Percentiles rank a stretch among this genome's conserved stretches.
Conservation (phyloP, 768 basidiomycete genomes). For the Pulveroboletus sp. region DNA sequence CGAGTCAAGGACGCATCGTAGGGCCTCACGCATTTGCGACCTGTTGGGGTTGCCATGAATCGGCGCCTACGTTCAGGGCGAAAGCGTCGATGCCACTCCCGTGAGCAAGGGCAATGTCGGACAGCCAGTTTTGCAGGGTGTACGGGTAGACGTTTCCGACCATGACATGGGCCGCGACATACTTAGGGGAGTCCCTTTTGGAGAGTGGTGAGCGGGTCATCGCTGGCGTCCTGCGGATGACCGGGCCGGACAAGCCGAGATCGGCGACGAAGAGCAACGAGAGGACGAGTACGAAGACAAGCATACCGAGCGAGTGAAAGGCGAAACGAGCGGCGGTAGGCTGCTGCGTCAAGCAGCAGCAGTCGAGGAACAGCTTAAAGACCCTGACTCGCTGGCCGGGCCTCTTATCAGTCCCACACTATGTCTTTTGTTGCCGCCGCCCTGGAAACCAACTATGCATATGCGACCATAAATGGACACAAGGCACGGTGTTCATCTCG, state of each 20-base stretch:
- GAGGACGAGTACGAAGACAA: conserved; percentile 9
- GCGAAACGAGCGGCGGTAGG: conserved; percentile 14
- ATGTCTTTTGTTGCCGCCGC: conserved; percentile 8
- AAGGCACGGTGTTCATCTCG: background rate
- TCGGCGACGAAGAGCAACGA: conserved; percentile 6
- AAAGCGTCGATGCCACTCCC: conserved; percentile 62
- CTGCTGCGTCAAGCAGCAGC: conserved; percentile 14
- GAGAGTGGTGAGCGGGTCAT: conserved; percentile 1
- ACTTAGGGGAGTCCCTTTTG: conserved; percentile 31
- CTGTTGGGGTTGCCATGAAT: conserved; percentile 57
- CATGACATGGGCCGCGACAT: conserved; percentile 57
- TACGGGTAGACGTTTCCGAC: conserved; percentile 66
- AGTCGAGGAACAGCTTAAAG: background rate
- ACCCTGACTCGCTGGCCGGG: background rate
- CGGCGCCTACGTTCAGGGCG: conserved; percentile 64
- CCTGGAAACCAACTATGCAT: conserved; percentile 4
- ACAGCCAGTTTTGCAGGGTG: conserved; percentile 37
- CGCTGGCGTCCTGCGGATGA: background rate
- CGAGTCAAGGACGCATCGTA: conserved; percentile 4
- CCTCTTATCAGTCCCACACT: background rate
- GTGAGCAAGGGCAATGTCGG: conserved; percentile 52
- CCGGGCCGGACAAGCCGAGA: conserved; percentile 12
- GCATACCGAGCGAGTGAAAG: conserved; percentile 17
- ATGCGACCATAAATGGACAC: background rate
- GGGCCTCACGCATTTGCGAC: conserved; percentile 57